Conservation (phyloP, 176 grass and related monocot genomes). For the Sorghum bicolor region DNA sequence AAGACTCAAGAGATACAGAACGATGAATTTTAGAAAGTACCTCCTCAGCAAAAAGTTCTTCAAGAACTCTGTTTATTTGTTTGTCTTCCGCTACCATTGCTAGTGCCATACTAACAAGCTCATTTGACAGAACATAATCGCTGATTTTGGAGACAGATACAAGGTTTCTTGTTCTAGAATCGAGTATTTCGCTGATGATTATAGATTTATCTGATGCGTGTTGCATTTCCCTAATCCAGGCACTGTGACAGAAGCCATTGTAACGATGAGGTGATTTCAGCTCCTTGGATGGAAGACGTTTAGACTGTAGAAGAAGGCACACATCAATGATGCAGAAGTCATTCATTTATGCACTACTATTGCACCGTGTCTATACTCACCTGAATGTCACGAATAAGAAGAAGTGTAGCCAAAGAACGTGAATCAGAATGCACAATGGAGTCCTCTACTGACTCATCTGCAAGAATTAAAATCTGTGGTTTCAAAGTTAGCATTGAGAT, state of each 20-base stretch:
- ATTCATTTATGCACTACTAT: slow-evolving; percentile 2
- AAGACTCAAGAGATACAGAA: neutral
- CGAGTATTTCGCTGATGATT: slow-evolving; percentile 95
- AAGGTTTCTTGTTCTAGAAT: slow-evolving; percentile 94
- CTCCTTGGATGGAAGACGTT: slow-evolving; percentile 83
- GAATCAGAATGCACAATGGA: slow-evolving; percentile 98
- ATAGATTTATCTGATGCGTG: slow-evolving; percentile 98
- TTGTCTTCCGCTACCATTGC: slow-evolving; percentile 99
- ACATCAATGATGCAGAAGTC: slow-evolving; percentile 19
- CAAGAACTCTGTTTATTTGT: slow-evolving; percentile 95
- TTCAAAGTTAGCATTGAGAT: slow-evolving; percentile 57
- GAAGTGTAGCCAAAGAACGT: slow-evolving; percentile 89
- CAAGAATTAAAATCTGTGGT: slow-evolving; percentile 96
- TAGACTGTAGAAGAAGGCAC: slow-evolving; percentile 61
- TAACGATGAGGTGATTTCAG: slow-evolving; percentile 62
- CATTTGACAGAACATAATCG: slow-evolving; percentile 91
- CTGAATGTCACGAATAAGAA: slow-evolving; percentile 96
- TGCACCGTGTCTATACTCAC: slow-evolving; percentile 27
- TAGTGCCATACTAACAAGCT: slow-evolving; percentile 97
- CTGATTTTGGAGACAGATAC: slow-evolving; percentile 98
- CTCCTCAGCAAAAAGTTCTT: slow-evolving; percentile 95
- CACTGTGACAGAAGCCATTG: slow-evolving; percentile 61
- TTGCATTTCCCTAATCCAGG: slow-evolving; percentile 98
- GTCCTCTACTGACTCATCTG: slow-evolving; percentile 96
- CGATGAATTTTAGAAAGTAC: slow-evolving; percentile 30